These are phyloP conservation scores for Amanita jacksonii DNA, from an alignment of 768 basidiomycete species.

Conservation along the genomic window DNA sequence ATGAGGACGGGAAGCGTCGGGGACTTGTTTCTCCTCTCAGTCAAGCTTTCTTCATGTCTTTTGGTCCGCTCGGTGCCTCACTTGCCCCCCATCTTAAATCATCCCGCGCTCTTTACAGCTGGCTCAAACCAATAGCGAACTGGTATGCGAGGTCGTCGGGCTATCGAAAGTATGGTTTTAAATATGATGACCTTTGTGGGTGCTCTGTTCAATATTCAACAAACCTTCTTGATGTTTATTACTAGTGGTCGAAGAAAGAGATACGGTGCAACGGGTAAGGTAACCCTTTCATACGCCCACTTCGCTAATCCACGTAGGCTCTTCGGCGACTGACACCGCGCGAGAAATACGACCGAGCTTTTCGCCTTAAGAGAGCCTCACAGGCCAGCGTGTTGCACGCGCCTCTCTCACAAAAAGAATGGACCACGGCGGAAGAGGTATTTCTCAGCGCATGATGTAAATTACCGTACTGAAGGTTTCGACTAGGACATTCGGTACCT, in stretches of 20 bases:
- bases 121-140: slow-evolving; percentile 69
- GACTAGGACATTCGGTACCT: slow-evolving; percentile 86
- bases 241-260: slow-evolving; percentile 66
- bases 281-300: not conserved
- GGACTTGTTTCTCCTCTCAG: slow-evolving; percentile 8
- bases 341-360: slow-evolving; percentile 85
- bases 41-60: slow-evolving; percentile 26
- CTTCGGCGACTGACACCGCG: slow-evolving; percentile 68
- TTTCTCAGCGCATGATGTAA: slow-evolving; percentile 9
- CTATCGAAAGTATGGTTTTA: slow-evolving; percentile 81
- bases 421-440: slow-evolving; percentile 72
- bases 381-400: slow-evolving; percentile 75
- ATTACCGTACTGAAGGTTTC: slow-evolving; percentile 6
- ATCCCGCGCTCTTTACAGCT: slow-evolving; percentile 54
- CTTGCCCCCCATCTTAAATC: slow-evolving; percentile 69
- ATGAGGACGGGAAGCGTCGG: slow-evolving; percentile 7
- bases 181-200: slow-evolving; percentile 92
- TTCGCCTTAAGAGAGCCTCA: slow-evolving; percentile 76
- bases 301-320: slow-evolving; percentile 41
- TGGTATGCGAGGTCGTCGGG: slow-evolving; percentile 78
- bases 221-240: slow-evolving; percentile 14
- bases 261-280: slow-evolving; percentile 68
- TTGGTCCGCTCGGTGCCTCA: slow-evolving; percentile 61
- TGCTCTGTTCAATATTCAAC: slow-evolving; percentile 15
- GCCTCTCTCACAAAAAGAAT: slow-evolving; percentile 72